These are phyloP conservation scores for Yarrowia sp. DNA, from an alignment of 805 yeast species.

Conservation along the genomic window DNA sequence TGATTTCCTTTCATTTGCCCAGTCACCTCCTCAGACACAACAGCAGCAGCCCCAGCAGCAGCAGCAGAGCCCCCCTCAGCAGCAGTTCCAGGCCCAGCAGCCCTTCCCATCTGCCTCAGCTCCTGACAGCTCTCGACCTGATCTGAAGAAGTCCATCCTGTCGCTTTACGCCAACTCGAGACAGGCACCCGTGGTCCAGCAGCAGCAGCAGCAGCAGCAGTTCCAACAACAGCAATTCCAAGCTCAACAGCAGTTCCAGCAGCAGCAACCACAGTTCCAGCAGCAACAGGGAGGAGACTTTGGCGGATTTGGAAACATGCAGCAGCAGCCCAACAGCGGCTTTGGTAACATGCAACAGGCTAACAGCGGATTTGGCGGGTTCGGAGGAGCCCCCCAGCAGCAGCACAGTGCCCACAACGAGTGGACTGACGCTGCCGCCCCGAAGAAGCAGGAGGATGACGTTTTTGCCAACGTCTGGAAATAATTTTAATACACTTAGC, in stretches of 20 bases:
- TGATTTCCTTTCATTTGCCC: conserved; percentile 29
- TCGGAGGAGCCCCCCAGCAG: conserved; percentile 23
- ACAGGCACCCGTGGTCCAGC: conserved; percentile 32
- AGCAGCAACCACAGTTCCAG: conserved; percentile 12
- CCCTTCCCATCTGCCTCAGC: conserved; percentile 42
- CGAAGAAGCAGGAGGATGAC: conserved; percentile 48
- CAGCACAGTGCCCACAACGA: conserved; percentile 26
- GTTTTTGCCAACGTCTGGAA: conserved; percentile 52
- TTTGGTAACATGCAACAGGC: conserved; percentile 12
- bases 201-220: conserved; percentile 37
- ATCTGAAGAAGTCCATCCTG: conserved; percentile 87
- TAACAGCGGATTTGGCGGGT: conserved; percentile 28
- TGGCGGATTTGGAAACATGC: conserved; percentile 25
- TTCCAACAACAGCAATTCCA: conserved; percentile 21
- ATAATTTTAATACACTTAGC: conserved; percentile 41
- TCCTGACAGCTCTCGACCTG: conserved; percentile 63
- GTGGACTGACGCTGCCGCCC: conserved; percentile 36
- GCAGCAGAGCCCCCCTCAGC: conserved; percentile 40
- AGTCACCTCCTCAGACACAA: conserved; percentile 41
- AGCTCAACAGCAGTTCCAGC: conserved; percentile 30
- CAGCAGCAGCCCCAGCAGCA: conserved; percentile 43
- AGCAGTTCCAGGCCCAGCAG: conserved; percentile 42
- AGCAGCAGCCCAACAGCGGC: conserved; percentile 17
- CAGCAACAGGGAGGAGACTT: conserved; percentile 37
- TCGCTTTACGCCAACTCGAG: conserved; percentile 71